phyloP scores from a whole-genome alignment of 148 eudicot genomes.

The Chenopodium album region DNA sequence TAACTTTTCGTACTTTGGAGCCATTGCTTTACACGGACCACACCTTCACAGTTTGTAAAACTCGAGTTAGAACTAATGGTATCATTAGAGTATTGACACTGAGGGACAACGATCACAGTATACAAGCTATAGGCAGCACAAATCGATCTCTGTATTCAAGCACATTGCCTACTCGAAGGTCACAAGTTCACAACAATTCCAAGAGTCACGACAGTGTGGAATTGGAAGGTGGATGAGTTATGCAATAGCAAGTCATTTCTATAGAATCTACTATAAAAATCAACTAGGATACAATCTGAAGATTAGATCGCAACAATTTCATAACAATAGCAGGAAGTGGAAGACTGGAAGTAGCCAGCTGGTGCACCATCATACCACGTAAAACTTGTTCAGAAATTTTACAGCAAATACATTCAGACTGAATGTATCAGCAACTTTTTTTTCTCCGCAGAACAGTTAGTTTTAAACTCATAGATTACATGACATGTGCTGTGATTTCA shows the following conservation, averaged over 20 bases:
- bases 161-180: not conserved
- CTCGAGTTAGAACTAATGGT: not conserved
- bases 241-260: not conserved
- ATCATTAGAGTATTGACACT: not conserved
- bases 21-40: constrained; percentile 93
- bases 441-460: not conserved
- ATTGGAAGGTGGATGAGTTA: too few relatives aligned
- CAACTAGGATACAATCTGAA: not conserved
- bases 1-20: constrained; percentile 67
- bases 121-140: too few relatives aligned
- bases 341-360: not conserved
- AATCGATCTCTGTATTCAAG: not conserved
- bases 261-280: not conserved
- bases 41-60: constrained; percentile 52
- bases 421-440: not conserved
- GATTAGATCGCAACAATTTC: not conserved
- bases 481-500: not conserved
- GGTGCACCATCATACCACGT: not conserved
- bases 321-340: not conserved
- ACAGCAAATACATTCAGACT: not conserved
- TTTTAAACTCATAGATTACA: not conserved
- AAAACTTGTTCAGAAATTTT: not conserved
- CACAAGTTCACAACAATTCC: not conserved
- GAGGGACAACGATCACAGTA: not conserved
- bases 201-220: not conserved